phyloP scores from a whole-genome alignment of 768 basidiomycete genomes.

The Tricholoma sp. region DNA sequence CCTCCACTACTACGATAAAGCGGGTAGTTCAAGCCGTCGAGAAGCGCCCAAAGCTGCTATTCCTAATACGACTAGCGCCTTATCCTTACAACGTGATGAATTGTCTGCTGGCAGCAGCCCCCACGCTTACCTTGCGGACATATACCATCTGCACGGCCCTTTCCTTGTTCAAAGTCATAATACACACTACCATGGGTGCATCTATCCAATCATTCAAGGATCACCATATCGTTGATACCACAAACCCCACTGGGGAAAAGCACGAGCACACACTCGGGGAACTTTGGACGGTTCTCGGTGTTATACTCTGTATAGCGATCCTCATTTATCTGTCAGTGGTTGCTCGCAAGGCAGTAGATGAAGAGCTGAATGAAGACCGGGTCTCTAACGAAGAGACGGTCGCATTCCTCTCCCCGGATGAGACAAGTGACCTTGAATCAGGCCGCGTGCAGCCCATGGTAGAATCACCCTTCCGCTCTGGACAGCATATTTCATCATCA shows the following conservation, averaged over 20 bases:
- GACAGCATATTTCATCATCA: conserved; percentile 22
- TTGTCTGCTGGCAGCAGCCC: conserved; percentile 85
- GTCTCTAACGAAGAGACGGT: conserved; percentile 43
- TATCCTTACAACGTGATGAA: conserved; percentile 96
- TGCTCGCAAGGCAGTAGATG: conserved; percentile 60
- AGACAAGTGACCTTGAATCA: conserved; percentile 28
- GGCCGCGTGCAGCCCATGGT: conserved; percentile 37
- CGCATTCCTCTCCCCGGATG: conserved; percentile 43
- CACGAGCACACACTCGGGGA: conserved; percentile 49
- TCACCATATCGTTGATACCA: conserved; percentile 41
- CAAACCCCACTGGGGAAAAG: conserved; percentile 36
- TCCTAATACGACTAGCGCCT: conserved; percentile 89
- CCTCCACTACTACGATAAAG: conserved; percentile 63
- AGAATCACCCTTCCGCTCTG: conserved; percentile 38
- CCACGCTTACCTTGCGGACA: conserved; percentile 71
- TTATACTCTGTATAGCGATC: conserved; percentile 66
- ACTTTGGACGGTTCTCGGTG: conserved; percentile 65
- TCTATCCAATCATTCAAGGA: conserved; percentile 82
- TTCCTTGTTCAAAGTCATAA: conserved; percentile 83
- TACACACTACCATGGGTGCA: conserved; percentile 85
- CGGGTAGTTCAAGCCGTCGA: conserved; percentile 86
- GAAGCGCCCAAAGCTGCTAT: conserved; percentile 79
- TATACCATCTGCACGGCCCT: conserved; percentile 79
- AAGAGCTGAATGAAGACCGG: conserved; percentile 40
- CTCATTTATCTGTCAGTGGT: conserved; percentile 78